A percentile compares a stretch with the other conserved stretches of the same genome.
These are phyloP conservation scores for Potentilla sterilis DNA, from an alignment of 306 rosid species.

Conservation along the genomic window DNA sequence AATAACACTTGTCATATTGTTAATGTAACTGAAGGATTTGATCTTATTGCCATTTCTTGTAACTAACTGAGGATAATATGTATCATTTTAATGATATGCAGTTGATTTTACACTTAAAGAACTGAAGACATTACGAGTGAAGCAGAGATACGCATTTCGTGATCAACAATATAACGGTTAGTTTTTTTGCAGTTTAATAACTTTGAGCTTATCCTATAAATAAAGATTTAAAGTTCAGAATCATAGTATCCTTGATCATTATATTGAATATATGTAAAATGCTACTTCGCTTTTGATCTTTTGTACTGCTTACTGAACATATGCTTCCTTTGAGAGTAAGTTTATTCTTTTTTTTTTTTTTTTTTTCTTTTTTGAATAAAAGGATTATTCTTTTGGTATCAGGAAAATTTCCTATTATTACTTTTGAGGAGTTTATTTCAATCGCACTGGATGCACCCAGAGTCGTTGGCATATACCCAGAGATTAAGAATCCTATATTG, in stretches of 20 bases:
- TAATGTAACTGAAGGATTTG: neutral
- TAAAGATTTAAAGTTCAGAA: neutral
- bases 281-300: neutral
- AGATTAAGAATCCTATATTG: constrained; percentile 77
- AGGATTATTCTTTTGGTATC: constrained; percentile 24
- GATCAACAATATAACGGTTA: constrained; percentile 84
- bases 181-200: constrained; percentile 23
- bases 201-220: neutral
- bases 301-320: neutral
- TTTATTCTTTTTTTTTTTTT: neutral
- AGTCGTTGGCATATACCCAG: constrained; percentile 96
- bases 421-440: constrained; percentile 85
- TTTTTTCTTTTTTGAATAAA: too few relatives aligned
- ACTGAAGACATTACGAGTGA: constrained; percentile 63
- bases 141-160: constrained; percentile 68
- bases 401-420: constrained; percentile 74
- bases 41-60: constrained; percentile 5
- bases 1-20: neutral
- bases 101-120: constrained; percentile 88
- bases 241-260: neutral
- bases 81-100: constrained; percentile 31
- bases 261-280: neutral
- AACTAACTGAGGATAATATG: constrained; percentile 13
- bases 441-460: constrained; percentile 82
- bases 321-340: neutral